These are phyloP conservation scores for Rugosomyces carneus DNA, from an alignment of 1,284 basidiomycete genomes.

Conservation along the genomic window DNA sequence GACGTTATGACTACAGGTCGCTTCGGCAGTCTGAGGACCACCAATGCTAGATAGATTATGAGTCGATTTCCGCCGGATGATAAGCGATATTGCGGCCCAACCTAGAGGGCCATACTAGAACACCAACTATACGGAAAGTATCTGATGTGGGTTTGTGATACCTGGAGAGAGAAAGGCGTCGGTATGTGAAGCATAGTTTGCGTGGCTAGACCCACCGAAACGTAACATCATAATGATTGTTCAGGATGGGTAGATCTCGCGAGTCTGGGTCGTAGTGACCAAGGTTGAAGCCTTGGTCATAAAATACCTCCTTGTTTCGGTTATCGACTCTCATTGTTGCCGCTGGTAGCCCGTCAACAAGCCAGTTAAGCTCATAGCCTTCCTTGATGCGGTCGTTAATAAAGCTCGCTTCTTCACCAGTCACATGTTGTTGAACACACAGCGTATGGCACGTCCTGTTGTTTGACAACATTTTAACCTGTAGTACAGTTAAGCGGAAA, in stretches of 20 bases:
- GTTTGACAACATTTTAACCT: constrained; percentile 75
- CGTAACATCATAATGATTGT: constrained; percentile 90
- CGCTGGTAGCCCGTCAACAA: constrained; percentile 91
- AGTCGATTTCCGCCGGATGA: background rate
- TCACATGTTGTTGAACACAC: constrained; percentile 57
- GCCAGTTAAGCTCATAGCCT: constrained; percentile 93
- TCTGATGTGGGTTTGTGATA: constrained; percentile 74
- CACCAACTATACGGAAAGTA: constrained; percentile 81
- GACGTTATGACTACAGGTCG: constrained; percentile 37
- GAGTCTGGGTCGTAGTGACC: constrained; percentile 58
- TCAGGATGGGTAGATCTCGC: constrained; percentile 62
- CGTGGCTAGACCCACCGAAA: constrained; percentile 45
- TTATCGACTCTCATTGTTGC: constrained; percentile 86
- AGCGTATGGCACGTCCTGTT: constrained; percentile 74
- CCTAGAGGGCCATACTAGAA: constrained; percentile 88
- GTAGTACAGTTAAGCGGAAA: background rate
- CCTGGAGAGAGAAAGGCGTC: constrained; percentile 32
- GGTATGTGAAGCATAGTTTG: background rate
- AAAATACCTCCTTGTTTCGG: constrained; percentile 77
- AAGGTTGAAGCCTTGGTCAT: constrained; percentile 84
- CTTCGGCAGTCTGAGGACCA: constrained; percentile 41
- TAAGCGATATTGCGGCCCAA: constrained; percentile 23
- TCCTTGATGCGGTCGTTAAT: constrained; percentile 90
- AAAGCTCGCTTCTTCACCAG: constrained; percentile 74
- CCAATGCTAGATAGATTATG: constrained; percentile 42